These are phyloP conservation scores for Metarhizium humberi DNA, from an alignment of 2,329 filamentous ascomycete species.

Conservation along the genomic window DNA sequence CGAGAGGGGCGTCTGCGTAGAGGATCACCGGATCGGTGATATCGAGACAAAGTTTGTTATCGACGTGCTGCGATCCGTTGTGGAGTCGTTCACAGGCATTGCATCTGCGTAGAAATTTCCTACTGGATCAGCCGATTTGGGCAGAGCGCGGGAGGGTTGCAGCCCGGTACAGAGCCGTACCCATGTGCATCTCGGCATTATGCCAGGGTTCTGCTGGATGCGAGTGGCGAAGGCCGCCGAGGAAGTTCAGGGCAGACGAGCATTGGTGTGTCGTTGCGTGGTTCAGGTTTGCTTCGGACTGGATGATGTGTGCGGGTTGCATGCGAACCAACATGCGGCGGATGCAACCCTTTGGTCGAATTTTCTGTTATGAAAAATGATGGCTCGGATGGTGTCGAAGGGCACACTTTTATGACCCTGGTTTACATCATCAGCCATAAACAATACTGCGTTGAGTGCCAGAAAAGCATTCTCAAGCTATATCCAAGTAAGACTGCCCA, in stretches of 20 bases:
- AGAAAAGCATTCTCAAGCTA: no score
- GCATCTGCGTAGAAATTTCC: neutral
- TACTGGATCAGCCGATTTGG: neutral
- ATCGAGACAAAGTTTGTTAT: neutral
- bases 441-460: neutral
- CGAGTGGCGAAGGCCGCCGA: neutral
- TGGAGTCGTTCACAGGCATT: neutral
- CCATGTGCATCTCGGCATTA: neutral
- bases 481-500: no score
- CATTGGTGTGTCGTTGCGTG: neutral
- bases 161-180: neutral
- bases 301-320: neutral
- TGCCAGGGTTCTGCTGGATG: neutral
- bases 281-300: neutral
- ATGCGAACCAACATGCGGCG: neutral
- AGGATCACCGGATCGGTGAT: neutral
- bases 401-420: neutral
- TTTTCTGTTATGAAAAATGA: neutral
- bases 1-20: neutral
- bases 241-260: neutral
- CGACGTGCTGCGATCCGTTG: neutral
- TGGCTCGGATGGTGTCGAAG: neutral
- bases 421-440: neutral
- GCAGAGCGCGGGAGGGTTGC: neutral
- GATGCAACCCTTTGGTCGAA: neutral